Base-by-base conservation (phyloP, 106 monocot species). In the Platanthera guangdongensis region DNA sequence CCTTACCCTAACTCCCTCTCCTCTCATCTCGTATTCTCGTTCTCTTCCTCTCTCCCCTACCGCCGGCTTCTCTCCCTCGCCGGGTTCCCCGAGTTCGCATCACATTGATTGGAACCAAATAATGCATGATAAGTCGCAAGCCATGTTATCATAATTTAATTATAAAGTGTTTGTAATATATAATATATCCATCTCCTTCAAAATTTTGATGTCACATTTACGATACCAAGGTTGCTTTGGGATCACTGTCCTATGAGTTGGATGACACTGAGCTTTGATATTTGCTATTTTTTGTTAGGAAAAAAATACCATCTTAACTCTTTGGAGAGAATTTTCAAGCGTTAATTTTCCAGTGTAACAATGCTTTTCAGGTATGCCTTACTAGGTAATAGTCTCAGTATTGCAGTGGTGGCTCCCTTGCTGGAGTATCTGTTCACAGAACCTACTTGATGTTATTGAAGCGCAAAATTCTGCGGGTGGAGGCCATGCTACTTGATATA, bases 351-450 rank as follows among this genome's bases (percentile, higher is more conserved):
- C 11, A 7, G 8, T 47, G 8, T 72, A 9, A 51, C 16, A 47
- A 50, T 72, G 51, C 72, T 79, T 6, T 79, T 76, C 79, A 95
- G 96, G 87, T 96, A 91, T 80, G 96, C 96, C 12, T 77, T 96
- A 75, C 74, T 96, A 15, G 96, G 96, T 11, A 96, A 96, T 76
- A 96, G 96, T 68, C 59, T 96, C 54, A 93, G 93, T 80, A 71
- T 96, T 19, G 88, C 95, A 57, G 93, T 93, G 1, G 95, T 93
- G 63, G 85, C 88, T 79, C 84, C 95, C 14, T 82, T 95, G 76
- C 84, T 95, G 45, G 68, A 69, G 8, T 89, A 95, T 81, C 78
- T 95, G 28, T 95, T 95, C 68, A 30, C 75, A 10, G 74, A 92
- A 74, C 72, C 84, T 51, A 22, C 72, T 50, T 71, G 16, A 71